A percentile compares a stretch with the other conserved stretches of the same genome.
Conservation (phyloP, 1,284 basidiomycete genomes). For the Boletus semigastroideus region DNA sequence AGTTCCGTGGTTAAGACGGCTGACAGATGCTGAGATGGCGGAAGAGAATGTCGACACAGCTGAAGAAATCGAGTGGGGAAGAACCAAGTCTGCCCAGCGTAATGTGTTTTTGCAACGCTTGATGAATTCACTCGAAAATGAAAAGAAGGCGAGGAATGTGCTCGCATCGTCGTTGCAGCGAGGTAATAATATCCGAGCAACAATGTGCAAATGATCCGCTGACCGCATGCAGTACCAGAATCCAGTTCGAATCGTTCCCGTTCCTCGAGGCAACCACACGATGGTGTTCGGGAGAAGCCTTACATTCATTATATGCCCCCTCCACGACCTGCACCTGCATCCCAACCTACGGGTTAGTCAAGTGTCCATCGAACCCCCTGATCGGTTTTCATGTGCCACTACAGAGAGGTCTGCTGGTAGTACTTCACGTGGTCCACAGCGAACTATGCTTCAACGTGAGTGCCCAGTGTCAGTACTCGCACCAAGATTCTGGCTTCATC, state of each 20-base stretch:
- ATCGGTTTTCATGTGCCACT: constrained; percentile 3
- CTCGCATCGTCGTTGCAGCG: constrained; percentile 23
- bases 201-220: constrained; percentile 3
- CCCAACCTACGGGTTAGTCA: constrained; percentile 24
- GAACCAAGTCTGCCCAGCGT: constrained; percentile 62
- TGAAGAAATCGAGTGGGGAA: constrained; percentile 68
- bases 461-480: neutral
- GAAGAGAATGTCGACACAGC: constrained; percentile 67
- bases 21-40: constrained; percentile 49
- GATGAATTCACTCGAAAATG: constrained; percentile 46
- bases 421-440: constrained; percentile 27
- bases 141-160: constrained; percentile 45
- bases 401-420: constrained; percentile 24
- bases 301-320: constrained; percentile 40
- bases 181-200: constrained; percentile 18
- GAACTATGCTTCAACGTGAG: constrained; percentile 39
- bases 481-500: neutral
- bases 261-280: constrained; percentile 23
- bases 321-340: constrained; percentile 19
- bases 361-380: neutral
- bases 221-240: constrained; percentile 23
- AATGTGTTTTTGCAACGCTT: constrained; percentile 63
- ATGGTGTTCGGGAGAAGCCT: constrained; percentile 38
- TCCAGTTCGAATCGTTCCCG: constrained; percentile 29
- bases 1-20: constrained; percentile 52